Evolutionary conservation across 2,329 filamentous ascomycete species (phyloP).

Genomic region (Neodidymelliopsis sp.): DNA sequence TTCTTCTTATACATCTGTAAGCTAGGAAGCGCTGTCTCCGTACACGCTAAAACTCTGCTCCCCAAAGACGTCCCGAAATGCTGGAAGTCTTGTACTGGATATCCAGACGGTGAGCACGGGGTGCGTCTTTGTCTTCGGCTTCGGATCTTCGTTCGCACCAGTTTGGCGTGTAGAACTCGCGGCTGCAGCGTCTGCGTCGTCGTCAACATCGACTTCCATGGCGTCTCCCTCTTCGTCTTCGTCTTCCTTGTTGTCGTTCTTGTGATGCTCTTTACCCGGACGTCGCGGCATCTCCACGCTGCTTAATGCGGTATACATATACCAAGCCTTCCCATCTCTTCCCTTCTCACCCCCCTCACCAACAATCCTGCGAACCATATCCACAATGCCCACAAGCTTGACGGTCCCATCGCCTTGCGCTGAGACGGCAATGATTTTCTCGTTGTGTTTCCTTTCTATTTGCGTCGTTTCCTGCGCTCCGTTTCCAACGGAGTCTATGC

Average conservation of each 20-base stretch:
- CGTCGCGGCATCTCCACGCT: constrained; percentile 19
- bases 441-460: not conserved
- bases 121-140: too few relatives aligned
- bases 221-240: constrained; percentile 25
- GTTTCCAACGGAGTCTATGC: not conserved
- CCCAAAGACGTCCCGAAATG: too few relatives aligned
- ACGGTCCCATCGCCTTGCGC: constrained; percentile 31
- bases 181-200: constrained; percentile 14
- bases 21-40: too few relatives aligned
- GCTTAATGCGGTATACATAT: constrained; percentile 25
- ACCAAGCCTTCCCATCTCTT: constrained; percentile 20
- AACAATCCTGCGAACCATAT: constrained; percentile 26
- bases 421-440: constrained; percentile 24
- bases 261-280: constrained; percentile 12
- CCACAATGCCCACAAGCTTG: constrained; percentile 32
- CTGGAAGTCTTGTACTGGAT: too few relatives aligned
- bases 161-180: not conserved
- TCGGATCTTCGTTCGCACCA: too few relatives aligned
- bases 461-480: not conserved
- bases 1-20: too few relatives aligned
- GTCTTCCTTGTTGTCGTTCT: constrained; percentile 29
- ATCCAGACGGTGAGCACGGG: too few relatives aligned
- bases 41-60: too few relatives aligned
- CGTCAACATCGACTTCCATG: constrained; percentile 21
- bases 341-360: constrained; percentile 6